Evolutionary conservation across 164 flowering plant genomes (phyloP), one percentile per base, ranked within the genome.

Genomic region (Santalum album): DNA sequence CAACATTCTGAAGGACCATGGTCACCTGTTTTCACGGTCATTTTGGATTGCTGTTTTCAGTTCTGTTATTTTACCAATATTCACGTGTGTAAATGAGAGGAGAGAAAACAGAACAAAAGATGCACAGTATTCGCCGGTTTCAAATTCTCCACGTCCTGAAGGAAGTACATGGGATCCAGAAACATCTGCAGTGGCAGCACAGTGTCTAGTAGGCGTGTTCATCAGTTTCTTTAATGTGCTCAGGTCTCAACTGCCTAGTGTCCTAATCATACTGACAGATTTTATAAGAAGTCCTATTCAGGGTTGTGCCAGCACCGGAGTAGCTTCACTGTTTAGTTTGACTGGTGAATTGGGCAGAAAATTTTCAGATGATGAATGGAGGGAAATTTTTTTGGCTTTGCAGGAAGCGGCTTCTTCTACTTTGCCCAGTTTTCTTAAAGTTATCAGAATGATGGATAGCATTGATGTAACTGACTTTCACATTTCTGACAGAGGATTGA

Each of bases 1-100:
- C 56, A 84, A 90, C 72, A 94, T 90, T 65, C 76, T 94, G 22
- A 87, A 82, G 71, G 99, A 94, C 73, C 99, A 94, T 65, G 99
- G 99, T 40, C 83, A 80, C 70, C 89, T 84, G 38, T 94, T 94
- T 67, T 81, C 99, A 18, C 74, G 68, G 35, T 54, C 72, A 20
- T 90, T 90, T 46, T 94, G 96, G 97, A 66, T 53, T 18, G 66
- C 67, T 61, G 65, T 86, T 61, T 82, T 79, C 68, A 76, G 62
- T 46, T 75, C 81, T 26, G 75, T 88, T 53, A 47, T 94, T 53
- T 76, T 78, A 53, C 96, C 99, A 17, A 75, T 90, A 65, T 90
- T 85, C 58, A 60, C n/a, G n/a, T n/a, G 53, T 45, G n/a, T n/a
- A n/a, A n/a, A n/a, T n/a, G n/a, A n/a, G n/a, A n/a, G n/a, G n/a